A percentile compares a stretch with the other conserved stretches of the same genome.
phyloP scores from a whole-genome alignment of 2,329 filamentous ascomycete genomes.

The Arachnopeziza araneosa region DNA sequence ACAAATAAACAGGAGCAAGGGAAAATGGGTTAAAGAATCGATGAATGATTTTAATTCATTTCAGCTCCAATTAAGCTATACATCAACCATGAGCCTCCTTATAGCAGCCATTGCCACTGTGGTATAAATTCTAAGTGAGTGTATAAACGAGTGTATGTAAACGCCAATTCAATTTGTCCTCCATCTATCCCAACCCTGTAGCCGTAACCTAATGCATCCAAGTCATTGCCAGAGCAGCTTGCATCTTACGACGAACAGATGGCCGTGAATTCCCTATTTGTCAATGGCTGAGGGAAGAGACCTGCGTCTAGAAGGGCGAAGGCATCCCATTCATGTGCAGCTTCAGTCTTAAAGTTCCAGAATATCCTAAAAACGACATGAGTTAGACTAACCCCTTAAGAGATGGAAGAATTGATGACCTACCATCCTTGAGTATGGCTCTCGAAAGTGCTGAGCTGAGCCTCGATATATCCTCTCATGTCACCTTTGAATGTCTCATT shows the following conservation, averaged over 20 bases:
- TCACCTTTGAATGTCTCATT: slow-evolving; percentile 39
- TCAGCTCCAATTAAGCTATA: no score
- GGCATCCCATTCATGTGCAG: slow-evolving; percentile 47
- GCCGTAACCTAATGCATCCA: background rate
- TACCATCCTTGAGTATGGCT: slow-evolving; percentile 44
- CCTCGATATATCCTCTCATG: slow-evolving; percentile 46
- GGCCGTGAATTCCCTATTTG: slow-evolving; percentile 13
- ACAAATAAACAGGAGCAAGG: no score
- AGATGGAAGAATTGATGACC: background rate
- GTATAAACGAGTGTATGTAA: background rate
- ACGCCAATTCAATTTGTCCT: background rate
- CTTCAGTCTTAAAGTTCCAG: slow-evolving; percentile 55
- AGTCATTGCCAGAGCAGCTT: background rate
- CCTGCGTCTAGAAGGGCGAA: slow-evolving; percentile 43
- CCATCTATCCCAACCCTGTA: background rate
- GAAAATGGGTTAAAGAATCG: no score
- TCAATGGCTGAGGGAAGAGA: slow-evolving; percentile 43
- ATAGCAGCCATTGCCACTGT: background rate
- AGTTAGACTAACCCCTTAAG: background rate
- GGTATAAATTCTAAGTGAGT: background rate
- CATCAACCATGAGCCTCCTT: no score
- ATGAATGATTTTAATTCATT: no score
- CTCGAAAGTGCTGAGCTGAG: slow-evolving; percentile 49
- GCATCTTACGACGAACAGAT: slow-evolving; percentile 19
- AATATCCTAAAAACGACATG: slow-evolving; percentile 33